Conservation (phyloP, 2,329 filamentous ascomycete genomes). For the Lomentospora prolificans region DNA sequence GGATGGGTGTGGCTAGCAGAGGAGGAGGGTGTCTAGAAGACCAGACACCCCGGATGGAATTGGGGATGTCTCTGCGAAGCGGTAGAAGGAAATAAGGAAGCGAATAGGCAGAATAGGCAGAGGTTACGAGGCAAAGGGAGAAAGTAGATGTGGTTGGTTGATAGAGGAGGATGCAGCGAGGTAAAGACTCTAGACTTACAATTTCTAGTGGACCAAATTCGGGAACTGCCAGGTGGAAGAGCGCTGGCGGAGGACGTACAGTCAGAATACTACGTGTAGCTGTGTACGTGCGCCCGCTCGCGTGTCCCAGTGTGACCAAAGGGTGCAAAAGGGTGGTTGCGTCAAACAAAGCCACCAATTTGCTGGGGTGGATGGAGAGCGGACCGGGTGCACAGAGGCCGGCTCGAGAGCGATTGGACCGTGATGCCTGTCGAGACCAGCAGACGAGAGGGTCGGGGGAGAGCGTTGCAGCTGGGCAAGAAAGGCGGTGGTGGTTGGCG, state of each 20-base stretch:
- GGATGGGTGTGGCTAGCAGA: background rate
- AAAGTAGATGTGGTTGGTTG: background rate
- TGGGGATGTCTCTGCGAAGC: background rate
- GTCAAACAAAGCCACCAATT: background rate
- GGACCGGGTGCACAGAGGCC: background rate
- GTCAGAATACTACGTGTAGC: background rate
- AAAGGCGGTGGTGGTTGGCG: conserved; percentile 1
- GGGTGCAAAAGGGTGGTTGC: background rate
- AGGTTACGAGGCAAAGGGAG: background rate
- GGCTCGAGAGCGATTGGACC: background rate
- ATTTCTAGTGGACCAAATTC: background rate
- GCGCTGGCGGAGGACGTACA: too few species aligned
- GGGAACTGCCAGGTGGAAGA: background rate
- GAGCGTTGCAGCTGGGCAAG: background rate
- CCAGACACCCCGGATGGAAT: background rate
- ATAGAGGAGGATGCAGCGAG: background rate
- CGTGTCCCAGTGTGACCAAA: background rate
- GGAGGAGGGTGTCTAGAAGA: background rate
- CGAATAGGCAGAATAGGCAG: background rate
- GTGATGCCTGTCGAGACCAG: background rate
- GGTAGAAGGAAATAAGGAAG: too few species aligned
- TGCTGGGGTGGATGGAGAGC: background rate
- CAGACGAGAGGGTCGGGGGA: background rate
- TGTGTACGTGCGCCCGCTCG: background rate
- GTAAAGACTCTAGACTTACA: background rate